Conservation (phyloP, 2,329 filamentous ascomycete species). For the Cercospora sp. region DNA sequence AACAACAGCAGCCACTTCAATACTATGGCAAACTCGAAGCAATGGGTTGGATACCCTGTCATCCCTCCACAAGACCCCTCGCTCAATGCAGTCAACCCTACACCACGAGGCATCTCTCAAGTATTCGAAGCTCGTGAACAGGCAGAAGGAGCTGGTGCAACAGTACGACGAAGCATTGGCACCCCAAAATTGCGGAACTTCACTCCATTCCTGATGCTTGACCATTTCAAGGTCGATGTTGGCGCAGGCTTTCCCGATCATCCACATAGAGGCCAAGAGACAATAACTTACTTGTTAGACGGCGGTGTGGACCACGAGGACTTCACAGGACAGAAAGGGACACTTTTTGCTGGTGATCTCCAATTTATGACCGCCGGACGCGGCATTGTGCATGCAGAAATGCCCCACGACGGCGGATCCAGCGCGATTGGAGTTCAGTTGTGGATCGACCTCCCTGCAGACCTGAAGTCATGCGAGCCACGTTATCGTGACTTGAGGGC, state of each 20-base stretch:
- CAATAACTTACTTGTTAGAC: slow-evolving; percentile 84
- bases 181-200: slow-evolving; percentile 81
- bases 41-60: slow-evolving; percentile 52
- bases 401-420: slow-evolving; percentile 69
- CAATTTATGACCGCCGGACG: slow-evolving; percentile 97
- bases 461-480: slow-evolving; percentile 85
- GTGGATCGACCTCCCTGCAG: slow-evolving; percentile 85
- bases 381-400: slow-evolving; percentile 89
- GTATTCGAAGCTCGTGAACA: slow-evolving; percentile 83
- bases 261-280: slow-evolving; percentile 74
- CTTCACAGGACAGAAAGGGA: slow-evolving; percentile 82
- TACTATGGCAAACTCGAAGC: slow-evolving; percentile 36
- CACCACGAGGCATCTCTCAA: slow-evolving; percentile 75
- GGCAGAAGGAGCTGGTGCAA: slow-evolving; percentile 82
- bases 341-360: slow-evolving; percentile 80
- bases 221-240: slow-evolving; percentile 72
- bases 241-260: slow-evolving; percentile 55
- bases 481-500: slow-evolving; percentile 84
- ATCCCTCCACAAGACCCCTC: slow-evolving; percentile 47
- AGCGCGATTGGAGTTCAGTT: slow-evolving; percentile 87
- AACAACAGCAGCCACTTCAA: slow-evolving; percentile 36
- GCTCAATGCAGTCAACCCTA: slow-evolving; percentile 59
- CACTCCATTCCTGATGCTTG: slow-evolving; percentile 92
- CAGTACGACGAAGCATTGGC: slow-evolving; percentile 83
- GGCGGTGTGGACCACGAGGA: slow-evolving; percentile 91